Percentiles rank a stretch among this genome's conserved stretches.
Evolutionary conservation across 2,329 filamentous ascomycete species (phyloP).

Genomic region (Bipolaris bicolor): DNA sequence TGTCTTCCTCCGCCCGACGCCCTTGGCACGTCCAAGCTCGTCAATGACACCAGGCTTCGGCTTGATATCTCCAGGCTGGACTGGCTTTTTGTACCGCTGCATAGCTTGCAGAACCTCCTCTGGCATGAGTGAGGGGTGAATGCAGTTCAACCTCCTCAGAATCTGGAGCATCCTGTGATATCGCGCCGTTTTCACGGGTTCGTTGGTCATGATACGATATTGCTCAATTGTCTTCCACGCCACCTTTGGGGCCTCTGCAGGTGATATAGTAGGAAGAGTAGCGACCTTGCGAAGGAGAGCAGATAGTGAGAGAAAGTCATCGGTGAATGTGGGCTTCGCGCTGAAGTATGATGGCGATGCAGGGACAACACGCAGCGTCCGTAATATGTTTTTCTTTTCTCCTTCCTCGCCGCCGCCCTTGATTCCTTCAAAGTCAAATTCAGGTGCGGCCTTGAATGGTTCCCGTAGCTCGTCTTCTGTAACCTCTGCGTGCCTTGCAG

Average conservation of each 20-base stretch:
- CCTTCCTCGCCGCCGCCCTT: slow-evolving; percentile 20
- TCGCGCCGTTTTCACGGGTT: slow-evolving; percentile 65
- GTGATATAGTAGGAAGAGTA: slow-evolving; percentile 71
- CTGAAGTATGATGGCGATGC: slow-evolving; percentile 95
- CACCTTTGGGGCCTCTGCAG: slow-evolving; percentile 71
- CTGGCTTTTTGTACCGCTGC: slow-evolving; percentile 72
- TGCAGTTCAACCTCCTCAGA: slow-evolving; percentile 80
- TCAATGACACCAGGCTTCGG: slow-evolving; percentile 72
- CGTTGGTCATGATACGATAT: slow-evolving; percentile 64
- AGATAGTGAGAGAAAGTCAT: slow-evolving; percentile 77
- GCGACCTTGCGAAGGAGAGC: slow-evolving; percentile 74
- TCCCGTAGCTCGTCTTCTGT: slow-evolving; percentile 28
- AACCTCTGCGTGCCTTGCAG: slow-evolving; percentile 34
- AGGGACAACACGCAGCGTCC: slow-evolving; percentile 73
- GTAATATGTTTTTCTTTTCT: slow-evolving; percentile 30
- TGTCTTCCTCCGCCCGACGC: slow-evolving; percentile 84
- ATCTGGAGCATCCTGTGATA: slow-evolving; percentile 79
- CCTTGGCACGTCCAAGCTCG: slow-evolving; percentile 76
- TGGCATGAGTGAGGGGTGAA: slow-evolving; percentile 79
- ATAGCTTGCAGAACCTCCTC: slow-evolving; percentile 70
- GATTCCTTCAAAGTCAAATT: slow-evolving; percentile 49
- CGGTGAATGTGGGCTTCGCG: slow-evolving; percentile 81
- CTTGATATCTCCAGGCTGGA: slow-evolving; percentile 72
- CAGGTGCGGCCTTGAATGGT: slow-evolving; percentile 52
- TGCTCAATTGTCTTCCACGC: slow-evolving; percentile 82